Percentiles rank a stretch among this genome's conserved stretches.
phyloP scores from a whole-genome alignment of 148 eudicot genomes.

The Pharnaceum exiguum region DNA sequence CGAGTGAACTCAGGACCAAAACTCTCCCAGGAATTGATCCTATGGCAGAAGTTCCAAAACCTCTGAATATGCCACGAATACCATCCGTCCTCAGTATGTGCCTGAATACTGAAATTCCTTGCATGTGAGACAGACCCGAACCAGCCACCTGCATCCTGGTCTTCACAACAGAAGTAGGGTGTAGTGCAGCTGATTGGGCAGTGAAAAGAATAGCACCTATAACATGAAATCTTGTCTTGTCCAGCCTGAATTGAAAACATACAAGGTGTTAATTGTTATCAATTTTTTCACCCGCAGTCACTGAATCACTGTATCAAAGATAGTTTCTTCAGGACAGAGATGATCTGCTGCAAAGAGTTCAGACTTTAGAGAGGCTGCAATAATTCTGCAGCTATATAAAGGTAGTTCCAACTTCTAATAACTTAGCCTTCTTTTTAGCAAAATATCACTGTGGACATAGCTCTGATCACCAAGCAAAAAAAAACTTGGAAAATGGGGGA shows the following conservation, averaged over 20 bases:
- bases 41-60: conserved; percentile 72
- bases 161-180: conserved; percentile 71
- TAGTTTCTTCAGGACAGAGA: no score
- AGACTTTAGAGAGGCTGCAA: no score
- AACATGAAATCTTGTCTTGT: conserved; percentile 66
- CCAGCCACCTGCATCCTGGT: conserved; percentile 75
- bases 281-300: not conserved
- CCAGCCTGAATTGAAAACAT: conserved; percentile 40
- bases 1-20: conserved; percentile 61
- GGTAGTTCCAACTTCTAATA: no score
- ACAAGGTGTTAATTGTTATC: not conserved
- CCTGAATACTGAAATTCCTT: conserved; percentile 44
- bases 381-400: no score
- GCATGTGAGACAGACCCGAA: conserved; percentile 38
- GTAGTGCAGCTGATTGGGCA: conserved; percentile 54
- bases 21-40: conserved; percentile 74
- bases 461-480: no score
- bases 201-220: conserved; percentile 74
- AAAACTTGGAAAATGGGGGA: no score
- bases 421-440: no score
- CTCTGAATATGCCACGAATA: conserved; percentile 63
- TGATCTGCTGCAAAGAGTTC: no score
- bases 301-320: not conserved
- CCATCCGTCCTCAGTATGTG: conserved; percentile 57
- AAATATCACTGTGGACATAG: no score